Evolutionary conservation across 2,329 filamentous ascomycete genomes (phyloP).

Genomic region (Rhynchosporium graminicola): DNA sequence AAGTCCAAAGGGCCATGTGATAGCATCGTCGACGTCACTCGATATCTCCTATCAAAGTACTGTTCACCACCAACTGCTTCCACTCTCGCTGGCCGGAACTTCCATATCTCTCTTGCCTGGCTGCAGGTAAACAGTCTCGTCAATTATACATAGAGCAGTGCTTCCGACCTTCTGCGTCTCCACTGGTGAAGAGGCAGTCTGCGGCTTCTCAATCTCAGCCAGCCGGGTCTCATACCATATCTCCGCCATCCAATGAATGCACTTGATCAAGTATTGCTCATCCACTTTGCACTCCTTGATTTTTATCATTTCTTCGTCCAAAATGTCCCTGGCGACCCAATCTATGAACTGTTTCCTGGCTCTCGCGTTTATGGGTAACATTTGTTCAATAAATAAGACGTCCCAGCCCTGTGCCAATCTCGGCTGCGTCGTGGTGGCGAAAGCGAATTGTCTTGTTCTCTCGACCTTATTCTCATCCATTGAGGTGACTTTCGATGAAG

Average conservation of each 20-base stretch:
- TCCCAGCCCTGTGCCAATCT: conserved; percentile 31
- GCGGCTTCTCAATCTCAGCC: background rate
- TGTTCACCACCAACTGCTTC: background rate
- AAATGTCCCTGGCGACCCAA: conserved; percentile 31
- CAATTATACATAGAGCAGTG: background rate
- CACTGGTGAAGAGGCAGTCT: background rate
- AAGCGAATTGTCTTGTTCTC: conserved; percentile 26
- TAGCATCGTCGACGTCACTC: background rate
- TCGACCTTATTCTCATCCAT: background rate
- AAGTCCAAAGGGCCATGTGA: background rate
- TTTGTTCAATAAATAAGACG: conserved; percentile 23
- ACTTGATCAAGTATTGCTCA: conserved; percentile 6
- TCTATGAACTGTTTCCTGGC: conserved; percentile 18
- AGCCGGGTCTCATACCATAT: conserved; percentile 1
- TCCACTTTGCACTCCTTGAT: conserved; percentile 17
- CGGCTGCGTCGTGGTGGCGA: conserved; percentile 21
- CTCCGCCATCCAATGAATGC: conserved; percentile 8
- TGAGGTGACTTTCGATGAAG: background rate
- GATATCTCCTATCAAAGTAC: background rate
- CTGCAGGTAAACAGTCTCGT: background rate
- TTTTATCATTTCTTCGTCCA: conserved; percentile 10
- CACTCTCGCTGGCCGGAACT: background rate
- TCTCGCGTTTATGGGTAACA: conserved; percentile 15
- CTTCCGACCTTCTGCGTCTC: background rate
- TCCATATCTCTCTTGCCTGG: background rate